A percentile compares a stretch with the other conserved stretches of the same genome.
Evolutionary conservation across 2,329 filamentous ascomycete species (phyloP).

Genomic region (Fusarium azukiicola): DNA sequence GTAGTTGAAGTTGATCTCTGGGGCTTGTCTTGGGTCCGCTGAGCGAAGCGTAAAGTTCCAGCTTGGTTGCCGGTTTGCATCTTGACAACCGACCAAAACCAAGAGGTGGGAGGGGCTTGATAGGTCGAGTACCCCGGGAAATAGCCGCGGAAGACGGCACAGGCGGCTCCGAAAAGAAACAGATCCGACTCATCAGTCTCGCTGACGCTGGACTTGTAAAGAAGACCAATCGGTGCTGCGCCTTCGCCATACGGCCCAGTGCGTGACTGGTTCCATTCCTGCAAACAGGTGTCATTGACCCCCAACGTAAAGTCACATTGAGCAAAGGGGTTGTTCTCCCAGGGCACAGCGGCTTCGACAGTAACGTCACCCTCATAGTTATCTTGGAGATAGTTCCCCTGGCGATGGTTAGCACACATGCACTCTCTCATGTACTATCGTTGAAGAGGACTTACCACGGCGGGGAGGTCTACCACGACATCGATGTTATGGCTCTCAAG

Average conservation of each 20-base stretch:
- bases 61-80: constrained; percentile 80
- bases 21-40: constrained; percentile 80
- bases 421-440: not conserved
- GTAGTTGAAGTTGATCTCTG: constrained; percentile 81
- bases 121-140: constrained; percentile 54
- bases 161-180: constrained; percentile 56
- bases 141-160: constrained; percentile 54
- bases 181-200: constrained; percentile 55
- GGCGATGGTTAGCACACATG: not conserved
- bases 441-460: constrained; percentile 40
- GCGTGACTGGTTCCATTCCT: constrained; percentile 53
- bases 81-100: constrained; percentile 68
- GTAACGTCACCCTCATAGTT: constrained; percentile 54
- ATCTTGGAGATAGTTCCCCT: constrained; percentile 54
- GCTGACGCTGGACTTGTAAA: constrained; percentile 55
- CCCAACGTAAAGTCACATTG: constrained; percentile 33
- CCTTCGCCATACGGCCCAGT: constrained; percentile 51
- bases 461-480: constrained; percentile 74
- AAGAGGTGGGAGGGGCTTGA: constrained; percentile 56
- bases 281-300: constrained; percentile 59
- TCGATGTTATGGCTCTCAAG: constrained; percentile 61
- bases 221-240: constrained; percentile 49
- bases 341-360: constrained; percentile 40
- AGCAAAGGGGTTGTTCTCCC: constrained; percentile 42
- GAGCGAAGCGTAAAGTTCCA: constrained; percentile 80